phyloP scores from a whole-genome alignment of 345 rosid species.

The Hibiscus mutabilis region DNA sequence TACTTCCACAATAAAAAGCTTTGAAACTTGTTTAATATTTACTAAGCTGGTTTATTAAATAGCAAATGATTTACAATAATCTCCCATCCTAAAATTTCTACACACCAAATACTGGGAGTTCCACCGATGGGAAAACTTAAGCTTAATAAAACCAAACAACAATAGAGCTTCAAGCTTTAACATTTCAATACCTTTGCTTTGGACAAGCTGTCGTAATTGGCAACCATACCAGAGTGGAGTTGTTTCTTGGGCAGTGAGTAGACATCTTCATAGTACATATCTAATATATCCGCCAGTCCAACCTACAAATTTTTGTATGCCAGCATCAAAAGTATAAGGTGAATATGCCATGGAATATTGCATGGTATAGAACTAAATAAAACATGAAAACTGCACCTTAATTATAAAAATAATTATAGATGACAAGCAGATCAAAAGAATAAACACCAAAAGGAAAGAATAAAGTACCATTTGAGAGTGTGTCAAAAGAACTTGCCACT shows the following conservation, averaged over 20 bases:
- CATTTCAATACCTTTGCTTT: conserved; percentile 47
- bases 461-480: conserved; percentile 83
- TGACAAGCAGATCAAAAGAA: not conserved
- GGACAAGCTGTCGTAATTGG: conserved; percentile 41
- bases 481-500: conserved; percentile 77
- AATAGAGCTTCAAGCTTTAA: not conserved
- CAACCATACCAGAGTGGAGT: conserved; percentile 37
- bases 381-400: not conserved
- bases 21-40: conserved; percentile 1
- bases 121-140: not conserved
- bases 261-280: conserved; percentile 73
- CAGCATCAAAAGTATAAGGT: conserved; percentile 18
- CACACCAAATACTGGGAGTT: not conserved
- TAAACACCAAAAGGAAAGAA: conserved; percentile 16
- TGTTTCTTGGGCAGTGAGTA: conserved; percentile 70
- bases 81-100: not conserved
- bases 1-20: not conserved
- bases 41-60: not conserved
- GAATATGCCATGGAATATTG: not conserved
- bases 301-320: conserved; percentile 40
- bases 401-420: conserved; percentile 1
- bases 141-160: not conserved
- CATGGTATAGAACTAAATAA: conserved; percentile 1
- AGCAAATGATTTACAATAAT: not conserved
- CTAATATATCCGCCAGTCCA: conserved; percentile 71